Evolutionary conservation across 768 basidiomycete genomes (phyloP).

Genomic region (Termitomyces sp.): DNA sequence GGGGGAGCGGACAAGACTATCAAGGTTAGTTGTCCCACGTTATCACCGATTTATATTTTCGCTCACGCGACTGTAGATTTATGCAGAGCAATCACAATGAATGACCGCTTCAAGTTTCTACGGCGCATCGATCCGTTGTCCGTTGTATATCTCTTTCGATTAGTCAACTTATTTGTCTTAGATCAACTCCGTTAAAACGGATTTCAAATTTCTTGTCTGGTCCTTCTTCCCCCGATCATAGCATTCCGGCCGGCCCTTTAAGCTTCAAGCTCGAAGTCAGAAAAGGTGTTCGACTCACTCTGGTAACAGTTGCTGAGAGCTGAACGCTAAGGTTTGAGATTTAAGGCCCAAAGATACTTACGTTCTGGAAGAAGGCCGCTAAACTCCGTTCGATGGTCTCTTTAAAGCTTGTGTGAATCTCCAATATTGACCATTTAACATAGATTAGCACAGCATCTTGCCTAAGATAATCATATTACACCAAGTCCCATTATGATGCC

Average conservation of each 20-base stretch:
- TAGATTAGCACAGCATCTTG: background rate
- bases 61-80: conserved; percentile 35
- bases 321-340: background rate
- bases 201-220: background rate
- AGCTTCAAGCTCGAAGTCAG: background rate
- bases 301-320: background rate
- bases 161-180: background rate
- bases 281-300: background rate
- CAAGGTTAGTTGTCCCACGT: conserved; percentile 55
- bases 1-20: conserved; percentile 99
- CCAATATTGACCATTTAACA: background rate
- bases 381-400: background rate
- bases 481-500: conserved; percentile 1
- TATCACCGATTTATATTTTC: conserved; percentile 4
- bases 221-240: conserved; percentile 1
- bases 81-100: conserved; percentile 68
- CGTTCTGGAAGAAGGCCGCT: background rate
- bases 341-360: background rate
- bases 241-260: background rate
- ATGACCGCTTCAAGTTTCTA: conserved; percentile 3
- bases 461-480: background rate
- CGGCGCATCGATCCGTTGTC: background rate
- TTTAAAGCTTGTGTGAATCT: background rate
- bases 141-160: conserved; percentile 8
- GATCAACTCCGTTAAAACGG: background rate